A percentile compares a stretch with the other conserved stretches of the same genome.
Conservation (phyloP, 1,284 basidiomycete species). For the Chiua sp. region DNA sequence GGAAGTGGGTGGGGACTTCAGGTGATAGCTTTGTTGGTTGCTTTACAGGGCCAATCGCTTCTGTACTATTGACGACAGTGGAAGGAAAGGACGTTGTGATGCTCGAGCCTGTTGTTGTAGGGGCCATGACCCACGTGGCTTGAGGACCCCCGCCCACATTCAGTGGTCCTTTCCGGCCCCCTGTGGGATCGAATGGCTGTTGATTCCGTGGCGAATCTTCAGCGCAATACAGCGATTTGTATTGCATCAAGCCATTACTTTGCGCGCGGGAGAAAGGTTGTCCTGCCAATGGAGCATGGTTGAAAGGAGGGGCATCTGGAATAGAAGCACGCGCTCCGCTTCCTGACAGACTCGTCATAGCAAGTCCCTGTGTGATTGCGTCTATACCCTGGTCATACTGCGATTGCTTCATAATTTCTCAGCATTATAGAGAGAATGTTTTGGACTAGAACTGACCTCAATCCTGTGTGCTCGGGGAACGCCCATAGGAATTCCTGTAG, state of each 20-base stretch:
- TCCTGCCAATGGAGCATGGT: slow-evolving; percentile 25
- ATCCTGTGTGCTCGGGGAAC: too few species aligned
- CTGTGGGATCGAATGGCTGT: slow-evolving; percentile 31
- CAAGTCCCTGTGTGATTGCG: slow-evolving; percentile 30
- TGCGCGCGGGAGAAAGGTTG: slow-evolving; percentile 38
- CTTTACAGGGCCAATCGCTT: slow-evolving; percentile 28
- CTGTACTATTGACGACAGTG: slow-evolving; percentile 45
- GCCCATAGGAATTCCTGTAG: too few species aligned
- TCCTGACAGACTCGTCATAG: slow-evolving; percentile 25
- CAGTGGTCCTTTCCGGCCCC: slow-evolving; percentile 23
- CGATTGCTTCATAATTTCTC: slow-evolving; percentile 9
- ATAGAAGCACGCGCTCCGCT: slow-evolving; percentile 41
- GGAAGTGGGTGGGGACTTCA: slow-evolving; percentile 36
- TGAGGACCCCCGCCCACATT: slow-evolving; percentile 21
- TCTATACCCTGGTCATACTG: slow-evolving; percentile 36
- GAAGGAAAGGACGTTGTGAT: slow-evolving; percentile 53
- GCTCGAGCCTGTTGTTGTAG: slow-evolving; percentile 45
- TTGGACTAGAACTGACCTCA: too few species aligned
- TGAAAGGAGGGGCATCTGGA: slow-evolving; percentile 44
- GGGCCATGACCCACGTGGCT: slow-evolving; percentile 42
- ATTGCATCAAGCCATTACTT: slow-evolving; percentile 39
- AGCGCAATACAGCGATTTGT: slow-evolving; percentile 38
- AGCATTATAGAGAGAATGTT: too few species aligned
- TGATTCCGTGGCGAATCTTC: slow-evolving; percentile 56
- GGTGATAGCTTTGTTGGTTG: slow-evolving; percentile 28